These are phyloP conservation scores for Leccinum longicurvipes DNA, from an alignment of 768 basidiomycete species.

Conservation along the genomic window DNA sequence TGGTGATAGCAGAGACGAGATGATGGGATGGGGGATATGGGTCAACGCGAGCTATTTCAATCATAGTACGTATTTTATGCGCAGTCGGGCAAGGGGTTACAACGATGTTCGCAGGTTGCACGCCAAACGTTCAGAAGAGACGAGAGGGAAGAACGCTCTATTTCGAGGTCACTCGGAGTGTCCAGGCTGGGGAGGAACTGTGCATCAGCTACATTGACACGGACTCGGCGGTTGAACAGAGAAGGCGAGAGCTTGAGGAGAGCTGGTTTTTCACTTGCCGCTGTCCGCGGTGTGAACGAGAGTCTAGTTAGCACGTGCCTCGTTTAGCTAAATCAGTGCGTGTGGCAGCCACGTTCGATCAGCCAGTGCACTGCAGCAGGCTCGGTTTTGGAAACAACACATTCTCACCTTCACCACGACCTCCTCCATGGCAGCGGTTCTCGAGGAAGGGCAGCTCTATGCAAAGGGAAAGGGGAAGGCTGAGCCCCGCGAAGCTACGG, in stretches of 20 bases:
- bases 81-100: neutral
- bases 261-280: slow-evolving; percentile 59
- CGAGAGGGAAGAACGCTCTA: slow-evolving; percentile 42
- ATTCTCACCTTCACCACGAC: slow-evolving; percentile 7
- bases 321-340: slow-evolving; percentile 4
- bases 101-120: slow-evolving; percentile 40
- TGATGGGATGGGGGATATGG: slow-evolving; percentile 67
- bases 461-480: slow-evolving; percentile 29
- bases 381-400: neutral
- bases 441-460: slow-evolving; percentile 11
- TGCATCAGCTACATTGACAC: slow-evolving; percentile 56
- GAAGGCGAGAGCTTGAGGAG: slow-evolving; percentile 39
- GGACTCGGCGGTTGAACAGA: slow-evolving; percentile 29
- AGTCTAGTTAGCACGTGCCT: slow-evolving; percentile 5
- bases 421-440: slow-evolving; percentile 20
- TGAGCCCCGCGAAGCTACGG: slow-evolving; percentile 23
- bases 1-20: slow-evolving; percentile 44
- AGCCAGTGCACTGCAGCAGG: neutral
- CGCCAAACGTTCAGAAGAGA: slow-evolving; percentile 48
- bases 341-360: slow-evolving; percentile 17
- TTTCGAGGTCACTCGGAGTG: slow-evolving; percentile 43
- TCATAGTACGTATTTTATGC: slow-evolving; percentile 44
- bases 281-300: slow-evolving; percentile 43
- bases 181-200: slow-evolving; percentile 51
- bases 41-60: slow-evolving; percentile 64